Evolutionary conservation across 208 protist genomes (phyloP).

Genomic region (Trypanosoma avium): DNA sequence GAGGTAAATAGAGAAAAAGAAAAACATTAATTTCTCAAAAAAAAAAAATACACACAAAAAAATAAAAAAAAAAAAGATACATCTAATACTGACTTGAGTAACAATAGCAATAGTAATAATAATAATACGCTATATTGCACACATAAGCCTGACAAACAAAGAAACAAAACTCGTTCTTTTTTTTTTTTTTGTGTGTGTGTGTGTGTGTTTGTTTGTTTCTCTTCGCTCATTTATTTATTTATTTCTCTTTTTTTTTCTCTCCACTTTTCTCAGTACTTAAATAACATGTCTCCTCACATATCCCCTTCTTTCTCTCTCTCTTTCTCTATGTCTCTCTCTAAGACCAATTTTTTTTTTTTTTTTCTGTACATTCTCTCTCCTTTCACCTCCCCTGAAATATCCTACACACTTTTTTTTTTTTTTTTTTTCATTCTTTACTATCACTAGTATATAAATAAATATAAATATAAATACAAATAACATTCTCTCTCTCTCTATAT

Average conservation of each 20-base stretch:
- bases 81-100: too few relatives aligned
- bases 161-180: too few relatives aligned
- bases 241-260: not conserved
- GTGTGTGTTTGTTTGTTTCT: too few relatives aligned
- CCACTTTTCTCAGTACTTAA: not conserved
- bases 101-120: too few relatives aligned
- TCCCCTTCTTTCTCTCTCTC: not conserved
- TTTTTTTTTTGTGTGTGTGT: too few relatives aligned
- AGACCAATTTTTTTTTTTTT: not conserved
- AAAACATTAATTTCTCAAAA: too few relatives aligned
- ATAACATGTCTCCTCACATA: not conserved
- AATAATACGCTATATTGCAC: too few relatives aligned
- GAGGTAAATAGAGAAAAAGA: too few relatives aligned
- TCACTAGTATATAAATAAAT: not conserved
- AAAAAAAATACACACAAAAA: too few relatives aligned
- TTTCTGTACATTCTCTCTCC: not conserved
- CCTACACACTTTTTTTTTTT: not conserved
- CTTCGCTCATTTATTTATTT: too few relatives aligned
- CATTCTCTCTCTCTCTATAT: not conserved
- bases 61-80: too few relatives aligned
- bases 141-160: too few relatives aligned
- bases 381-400: not conserved
- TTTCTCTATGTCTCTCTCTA: not conserved
- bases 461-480: slow-evolving; percentile 4
- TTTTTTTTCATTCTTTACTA: not conserved